These are phyloP conservation scores for Myxozyma neotropica DNA, from an alignment of 805 yeast genomes.

Conservation along the genomic window DNA sequence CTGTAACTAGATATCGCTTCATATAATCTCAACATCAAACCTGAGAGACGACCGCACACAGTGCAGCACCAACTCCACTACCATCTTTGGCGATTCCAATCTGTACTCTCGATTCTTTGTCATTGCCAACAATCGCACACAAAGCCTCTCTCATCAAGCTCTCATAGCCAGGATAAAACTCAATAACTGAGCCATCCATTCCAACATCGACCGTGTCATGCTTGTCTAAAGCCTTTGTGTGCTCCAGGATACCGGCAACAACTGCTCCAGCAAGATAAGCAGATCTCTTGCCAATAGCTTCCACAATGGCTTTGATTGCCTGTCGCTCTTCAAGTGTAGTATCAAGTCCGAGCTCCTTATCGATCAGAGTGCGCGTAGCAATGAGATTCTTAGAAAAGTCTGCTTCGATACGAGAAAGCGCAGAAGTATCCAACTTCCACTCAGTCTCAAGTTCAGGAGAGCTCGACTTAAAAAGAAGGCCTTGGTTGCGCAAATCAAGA, in stretches of 20 bases:
- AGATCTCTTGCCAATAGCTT: slow-evolving; percentile 84
- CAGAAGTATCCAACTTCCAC: slow-evolving; percentile 78
- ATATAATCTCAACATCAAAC: too few relatives aligned
- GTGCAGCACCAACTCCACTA: slow-evolving; percentile 95
- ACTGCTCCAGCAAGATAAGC: slow-evolving; percentile 89
- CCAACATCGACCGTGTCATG: slow-evolving; percentile 88
- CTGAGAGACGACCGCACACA: slow-evolving; percentile 61
- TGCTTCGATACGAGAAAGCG: slow-evolving; percentile 80
- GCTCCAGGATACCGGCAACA: slow-evolving; percentile 73
- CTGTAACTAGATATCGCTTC: too few relatives aligned
- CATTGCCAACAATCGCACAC: slow-evolving; percentile 52
- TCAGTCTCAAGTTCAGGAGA: slow-evolving; percentile 54
- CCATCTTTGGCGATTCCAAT: slow-evolving; percentile 91
- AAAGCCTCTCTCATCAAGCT: slow-evolving; percentile 79
- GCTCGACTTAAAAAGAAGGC: slow-evolving; percentile 53
- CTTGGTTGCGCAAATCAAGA: slow-evolving; percentile 60
- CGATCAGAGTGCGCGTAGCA: slow-evolving; percentile 56
- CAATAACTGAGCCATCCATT: slow-evolving; percentile 93
- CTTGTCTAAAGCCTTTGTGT: slow-evolving; percentile 66
- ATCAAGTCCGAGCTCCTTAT: slow-evolving; percentile 56
- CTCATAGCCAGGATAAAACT: slow-evolving; percentile 89
- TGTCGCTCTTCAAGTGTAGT: slow-evolving; percentile 67
- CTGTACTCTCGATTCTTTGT: slow-evolving; percentile 73
- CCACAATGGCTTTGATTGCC: slow-evolving; percentile 70
- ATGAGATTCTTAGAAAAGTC: slow-evolving; percentile 73